Percentiles rank a stretch among this genome's conserved stretches.
Evolutionary conservation across 306 rosid genomes (phyloP).

Genomic region (Ammopiptanthus mongolicus): DNA sequence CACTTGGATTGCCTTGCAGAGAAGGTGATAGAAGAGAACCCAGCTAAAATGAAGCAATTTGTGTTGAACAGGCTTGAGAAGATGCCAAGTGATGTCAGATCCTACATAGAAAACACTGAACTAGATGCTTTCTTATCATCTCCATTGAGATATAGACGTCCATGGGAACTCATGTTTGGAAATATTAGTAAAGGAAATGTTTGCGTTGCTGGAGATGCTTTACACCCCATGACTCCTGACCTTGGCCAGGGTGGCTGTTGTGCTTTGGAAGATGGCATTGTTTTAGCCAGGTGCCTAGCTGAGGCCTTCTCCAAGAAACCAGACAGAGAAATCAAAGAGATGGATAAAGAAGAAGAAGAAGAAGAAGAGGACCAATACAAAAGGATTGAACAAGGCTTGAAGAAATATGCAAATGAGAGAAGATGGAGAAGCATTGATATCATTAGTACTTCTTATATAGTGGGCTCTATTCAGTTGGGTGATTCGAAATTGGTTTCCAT

Average conservation of each 20-base stretch:
- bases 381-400: constrained; percentile 41
- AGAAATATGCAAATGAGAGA: constrained; percentile 49
- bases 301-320: constrained; percentile 31
- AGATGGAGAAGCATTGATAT: constrained; percentile 55
- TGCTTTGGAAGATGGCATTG: constrained; percentile 54
- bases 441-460: constrained; percentile 29
- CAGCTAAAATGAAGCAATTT: constrained; percentile 33
- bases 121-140: constrained; percentile 20
- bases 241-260: constrained; percentile 55
- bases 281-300: constrained; percentile 53
- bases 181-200: constrained; percentile 53
- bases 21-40: constrained; percentile 23
- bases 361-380: constrained; percentile 24
- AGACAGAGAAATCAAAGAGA: neutral
- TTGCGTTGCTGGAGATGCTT: constrained; percentile 59
- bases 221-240: constrained; percentile 62
- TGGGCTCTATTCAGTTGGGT: constrained; percentile 41
- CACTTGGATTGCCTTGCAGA: too few relatives aligned
- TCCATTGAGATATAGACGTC: constrained; percentile 41
- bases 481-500: constrained; percentile 24
- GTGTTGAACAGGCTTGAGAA: constrained; percentile 46
- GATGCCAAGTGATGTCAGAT: constrained; percentile 29
- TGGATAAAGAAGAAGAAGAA: neutral
- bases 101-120: constrained; percentile 33
- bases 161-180: constrained; percentile 54